Base-by-base conservation (phyloP, 2,329 filamentous ascomycete species). In the Domatiomyces catenatus region DNA sequence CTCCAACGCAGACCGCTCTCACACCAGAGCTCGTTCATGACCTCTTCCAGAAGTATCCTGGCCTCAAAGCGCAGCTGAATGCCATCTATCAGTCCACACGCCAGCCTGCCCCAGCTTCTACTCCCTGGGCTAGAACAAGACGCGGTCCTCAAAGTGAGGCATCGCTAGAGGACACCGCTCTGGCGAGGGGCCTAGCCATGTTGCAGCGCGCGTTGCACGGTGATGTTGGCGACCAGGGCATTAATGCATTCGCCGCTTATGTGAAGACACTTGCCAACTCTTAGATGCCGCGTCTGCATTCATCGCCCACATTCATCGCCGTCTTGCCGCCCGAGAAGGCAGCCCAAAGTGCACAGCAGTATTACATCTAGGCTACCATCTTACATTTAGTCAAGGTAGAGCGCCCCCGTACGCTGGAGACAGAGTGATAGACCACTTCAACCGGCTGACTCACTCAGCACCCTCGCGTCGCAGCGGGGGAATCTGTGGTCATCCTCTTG, bases 21-120 rank as follows among this genome's bases (percentile, higher is more conserved):
- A 42, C 47, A 8, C 42, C 47, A 17, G 53, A 52, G 17, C 50
- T 52, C 19, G n/a, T 56, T n/a, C 17, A 50, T 18, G 48, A 56
- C 12, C 57, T 73, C 10, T 63, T 72, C 44, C 51, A 59, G 7
- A 60, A 58, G 12, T 64, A 66, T 54, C 69, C 71, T 2, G 58
- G 59, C 42, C 64, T 73, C 17, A 66, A 66, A 22, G 51, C 56
- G 36, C 62, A 66, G 50, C 59, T 73, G 46, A 65, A 60, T 43
- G 64, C 68, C n/a, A 70, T 72, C 42, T 71, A 70, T 54, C 61
- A 62, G 26, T 18, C 22, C 8, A 47, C 45, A 4, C 26, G 22
- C 8, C 20, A 47, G 22, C 22, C 17, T 18, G 8, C 6, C 20
- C 10, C 45, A 12, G 17, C 20, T 22, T 18, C 20, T 10, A n/a